Evolutionary conservation across 441 rosid genomes (phyloP), one percentile per base, ranked within the genome.

Genomic region (Francoa sonchifolia): DNA sequence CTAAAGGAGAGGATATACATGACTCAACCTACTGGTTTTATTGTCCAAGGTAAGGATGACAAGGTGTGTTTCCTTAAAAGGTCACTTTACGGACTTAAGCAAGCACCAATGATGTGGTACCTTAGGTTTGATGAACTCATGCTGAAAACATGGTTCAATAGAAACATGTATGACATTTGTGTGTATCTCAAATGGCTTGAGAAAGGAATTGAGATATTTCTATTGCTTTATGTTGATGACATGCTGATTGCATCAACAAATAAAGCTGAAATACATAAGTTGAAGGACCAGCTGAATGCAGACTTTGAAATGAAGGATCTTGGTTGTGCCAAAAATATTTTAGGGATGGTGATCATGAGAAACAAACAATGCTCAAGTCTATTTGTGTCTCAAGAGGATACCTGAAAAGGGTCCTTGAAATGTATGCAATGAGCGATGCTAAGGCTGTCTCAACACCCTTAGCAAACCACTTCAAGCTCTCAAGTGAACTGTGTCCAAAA

Each of bases 301-400:
- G 28, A 32, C 0, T 32, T 44, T 19, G 39, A 31, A 19, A 44
- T 44, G 39, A 44, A 44, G 4, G 28, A 18, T 44, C 28, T 44
- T 0, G 39, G 38, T 1, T 12, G 2, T n/a, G 44, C 18, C 5
- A 21, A 21, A 18, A 39, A 39, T 8, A 22, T 40, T 11, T 13
- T 40, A 0, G 44, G 18, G 8, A 23, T 22, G 16, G 30, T 17
- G 7, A 37, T 18, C n/a, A 8, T 8, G 3, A 18, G 25, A 37
- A 1, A 37, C 0, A 18, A 6, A 19, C 0, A 14, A 10, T 6
- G n/a, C 2, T 1, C 11, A 2, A 18, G 11, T 2, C 12, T 37
- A 2, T 37, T 7, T 9, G 3, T 37, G 3, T 6, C 26, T 17
- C 25, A 37, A 19, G 1, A 37, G 12, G 11, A 12, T 28, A n/a